These are phyloP conservation scores for Primulina tabacum DNA, from an alignment of 257 asterid species.

Conservation along the genomic window DNA sequence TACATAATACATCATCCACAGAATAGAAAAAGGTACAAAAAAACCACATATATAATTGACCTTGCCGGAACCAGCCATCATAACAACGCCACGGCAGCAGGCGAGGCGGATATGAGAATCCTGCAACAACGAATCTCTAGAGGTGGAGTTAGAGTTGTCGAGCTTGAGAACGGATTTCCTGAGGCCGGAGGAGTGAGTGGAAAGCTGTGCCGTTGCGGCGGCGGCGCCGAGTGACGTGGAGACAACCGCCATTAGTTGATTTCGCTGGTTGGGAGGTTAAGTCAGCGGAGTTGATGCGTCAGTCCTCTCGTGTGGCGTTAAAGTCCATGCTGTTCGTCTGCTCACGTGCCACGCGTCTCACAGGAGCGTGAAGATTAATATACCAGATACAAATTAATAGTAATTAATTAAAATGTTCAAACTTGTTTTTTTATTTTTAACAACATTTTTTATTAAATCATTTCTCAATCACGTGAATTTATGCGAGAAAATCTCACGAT, in stretches of 20 bases:
- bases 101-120: constrained; percentile 56
- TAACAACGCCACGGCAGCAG: constrained; percentile 57
- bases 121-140: constrained; percentile 50
- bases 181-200: constrained; percentile 53
- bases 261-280: too few relatives aligned
- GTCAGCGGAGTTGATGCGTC: neutral
- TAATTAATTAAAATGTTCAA: too few relatives aligned
- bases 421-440: too few relatives aligned
- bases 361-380: neutral
- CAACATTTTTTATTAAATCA: too few relatives aligned
- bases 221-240: constrained; percentile 35
- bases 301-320: neutral
- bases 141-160: constrained; percentile 45
- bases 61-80: constrained; percentile 97
- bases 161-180: constrained; percentile 61
- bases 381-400: too few relatives aligned
- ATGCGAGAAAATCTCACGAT: too few relatives aligned
- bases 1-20: neutral
- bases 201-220: constrained; percentile 28
- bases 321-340: neutral
- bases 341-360: neutral
- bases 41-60: constrained; percentile 29
- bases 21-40: neutral
- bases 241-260: constrained; percentile 33
- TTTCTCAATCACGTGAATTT: too few relatives aligned